These are phyloP conservation scores for Tillandsia leiboldiana DNA, from an alignment of 176 grass and related monocot species.

Conservation along the genomic window DNA sequence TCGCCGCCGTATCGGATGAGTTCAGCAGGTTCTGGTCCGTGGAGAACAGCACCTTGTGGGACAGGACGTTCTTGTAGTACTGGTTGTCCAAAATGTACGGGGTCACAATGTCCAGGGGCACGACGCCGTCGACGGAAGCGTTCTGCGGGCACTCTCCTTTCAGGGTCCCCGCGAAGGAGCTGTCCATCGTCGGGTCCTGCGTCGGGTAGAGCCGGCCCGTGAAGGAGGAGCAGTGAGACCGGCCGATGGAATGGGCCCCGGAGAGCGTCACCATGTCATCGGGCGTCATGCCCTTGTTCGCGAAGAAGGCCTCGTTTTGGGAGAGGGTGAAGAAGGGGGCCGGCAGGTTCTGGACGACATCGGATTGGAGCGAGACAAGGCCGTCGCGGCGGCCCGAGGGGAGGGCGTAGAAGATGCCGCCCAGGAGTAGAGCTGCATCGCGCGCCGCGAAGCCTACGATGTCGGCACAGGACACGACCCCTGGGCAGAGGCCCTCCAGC, in stretches of 20 bases:
- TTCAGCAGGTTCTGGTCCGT: slow-evolving; percentile 32
- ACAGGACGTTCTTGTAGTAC: slow-evolving; percentile 45
- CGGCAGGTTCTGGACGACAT: slow-evolving; percentile 26
- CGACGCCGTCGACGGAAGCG: slow-evolving; percentile 26
- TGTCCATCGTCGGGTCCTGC: neutral
- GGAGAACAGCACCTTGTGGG: slow-evolving; percentile 28
- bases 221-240: slow-evolving; percentile 57
- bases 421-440: slow-evolving; percentile 23
- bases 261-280: slow-evolving; percentile 60
- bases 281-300: slow-evolving; percentile 30
- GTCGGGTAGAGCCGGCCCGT: slow-evolving; percentile 27
- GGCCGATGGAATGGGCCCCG: slow-evolving; percentile 49
- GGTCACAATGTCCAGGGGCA: slow-evolving; percentile 29
- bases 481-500: slow-evolving; percentile 29
- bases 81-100: slow-evolving; percentile 30
- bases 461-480: slow-evolving; percentile 37
- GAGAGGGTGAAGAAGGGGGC: slow-evolving; percentile 33
- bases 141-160: slow-evolving; percentile 21
- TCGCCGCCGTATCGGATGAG: neutral
- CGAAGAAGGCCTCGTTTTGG: slow-evolving; percentile 33
- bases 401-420: slow-evolving; percentile 28
- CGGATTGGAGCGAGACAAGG: slow-evolving; percentile 18
- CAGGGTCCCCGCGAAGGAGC: slow-evolving; percentile 3
- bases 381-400: slow-evolving; percentile 46
- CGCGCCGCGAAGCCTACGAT: slow-evolving; percentile 40